Evolutionary conservation across 1,139 yeast species (phyloP), one percentile per base, ranked within the genome.

Genomic region (Candida tropicalis): DNA sequence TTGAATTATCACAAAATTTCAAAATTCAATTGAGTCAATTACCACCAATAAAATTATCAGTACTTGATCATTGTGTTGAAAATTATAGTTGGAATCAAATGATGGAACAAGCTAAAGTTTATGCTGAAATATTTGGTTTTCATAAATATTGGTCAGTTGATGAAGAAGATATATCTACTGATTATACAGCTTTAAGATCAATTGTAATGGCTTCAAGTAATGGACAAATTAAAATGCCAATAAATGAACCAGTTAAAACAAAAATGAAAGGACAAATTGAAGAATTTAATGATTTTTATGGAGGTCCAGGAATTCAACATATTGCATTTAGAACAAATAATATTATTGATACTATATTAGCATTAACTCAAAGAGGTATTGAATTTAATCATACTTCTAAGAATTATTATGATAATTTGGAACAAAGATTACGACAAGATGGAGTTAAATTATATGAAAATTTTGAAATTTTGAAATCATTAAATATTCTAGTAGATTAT

Each of bases 281-380:
- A 63, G 96, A 88, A 60, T 88, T 84, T 58, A 65, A 84, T 51
- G 87, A 83, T 43, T 88, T 70, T 55, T 76, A 87, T 58, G 79
- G 79, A 36, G 95, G 96, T 0, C 84, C 95, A 0, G 96, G 96
- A 1, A 77, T 88, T 26, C 96, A 88, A 63, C 96, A 88, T 57
- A 70, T 88, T 56, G 96, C 96, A 0, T 60, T 87, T 23, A 65
- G 67, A 42, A 86, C 93, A 0, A 61, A 68, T 35, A 70, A 85
- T 59, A 87, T 88, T 28, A 55, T 87, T 23, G 58, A 60, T 1
- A 70, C 89, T 0, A 84, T 88, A n/a, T 49, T 59, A 1, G 63
- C 70, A 10, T 65, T 88, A 73, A 70, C 65, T 40, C 49, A 59
- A 17, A 67, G 88, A 39, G 95, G 95, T 1, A 77, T 82, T n/a